Conservation (phyloP, 768 basidiomycete genomes). For the Hygrocybe coccinea region DNA sequence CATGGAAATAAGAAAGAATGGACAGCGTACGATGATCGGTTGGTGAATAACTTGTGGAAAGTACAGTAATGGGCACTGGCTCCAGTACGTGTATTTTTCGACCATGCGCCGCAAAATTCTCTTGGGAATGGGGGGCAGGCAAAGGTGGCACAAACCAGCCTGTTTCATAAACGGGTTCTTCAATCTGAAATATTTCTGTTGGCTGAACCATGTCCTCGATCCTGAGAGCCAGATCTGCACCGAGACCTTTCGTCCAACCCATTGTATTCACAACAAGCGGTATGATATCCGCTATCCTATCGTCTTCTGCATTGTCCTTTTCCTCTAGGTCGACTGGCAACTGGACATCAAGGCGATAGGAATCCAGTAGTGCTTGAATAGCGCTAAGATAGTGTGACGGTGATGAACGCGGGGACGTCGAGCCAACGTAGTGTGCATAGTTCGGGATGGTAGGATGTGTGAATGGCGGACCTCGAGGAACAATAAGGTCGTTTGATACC, state of each 20-base stretch:
- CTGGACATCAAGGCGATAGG: slow-evolving; percentile 66
- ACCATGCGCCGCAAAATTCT: background rate
- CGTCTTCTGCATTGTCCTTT: slow-evolving; percentile 21
- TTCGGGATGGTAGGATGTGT: slow-evolving; percentile 72
- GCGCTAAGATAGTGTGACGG: slow-evolving; percentile 73
- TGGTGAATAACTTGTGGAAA: slow-evolving; percentile 44
- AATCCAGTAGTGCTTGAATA: slow-evolving; percentile 60
- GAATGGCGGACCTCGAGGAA: slow-evolving; percentile 70
- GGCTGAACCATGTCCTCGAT: slow-evolving; percentile 67
- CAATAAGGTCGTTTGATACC: background rate
- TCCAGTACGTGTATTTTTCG: slow-evolving; percentile 42
- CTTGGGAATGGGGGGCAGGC: background rate
- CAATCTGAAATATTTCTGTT: slow-evolving; percentile 54
- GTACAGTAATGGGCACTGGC: slow-evolving; percentile 39
- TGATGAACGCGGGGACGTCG: slow-evolving; percentile 67
- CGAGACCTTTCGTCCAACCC: slow-evolving; percentile 95
- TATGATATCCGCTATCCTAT: slow-evolving; percentile 51
- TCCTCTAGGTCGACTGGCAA: slow-evolving; percentile 30
- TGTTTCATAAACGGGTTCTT: slow-evolving; percentile 24
- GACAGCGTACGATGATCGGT: slow-evolving; percentile 69
- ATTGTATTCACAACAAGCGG: slow-evolving; percentile 93
- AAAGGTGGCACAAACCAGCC: slow-evolving; percentile 5
- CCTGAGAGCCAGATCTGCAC: slow-evolving; percentile 66
- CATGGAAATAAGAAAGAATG: slow-evolving; percentile 77
- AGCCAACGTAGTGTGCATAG: slow-evolving; percentile 77